phyloP scores from a whole-genome alignment of 2,329 filamentous ascomycete species.

The Aureobasidium uvarum region DNA sequence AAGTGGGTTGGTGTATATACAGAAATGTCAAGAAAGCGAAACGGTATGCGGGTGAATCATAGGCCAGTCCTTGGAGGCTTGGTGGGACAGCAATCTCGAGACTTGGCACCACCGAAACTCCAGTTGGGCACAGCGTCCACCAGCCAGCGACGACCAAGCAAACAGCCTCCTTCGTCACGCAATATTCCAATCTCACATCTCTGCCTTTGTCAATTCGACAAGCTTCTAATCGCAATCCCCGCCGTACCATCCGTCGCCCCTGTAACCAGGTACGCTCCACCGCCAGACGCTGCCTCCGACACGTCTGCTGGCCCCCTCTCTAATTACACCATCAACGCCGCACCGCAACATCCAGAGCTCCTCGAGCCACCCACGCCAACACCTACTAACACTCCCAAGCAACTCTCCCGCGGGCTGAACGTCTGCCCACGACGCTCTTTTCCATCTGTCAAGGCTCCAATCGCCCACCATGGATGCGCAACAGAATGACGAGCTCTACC shows the following conservation, averaged over 20 bases:
- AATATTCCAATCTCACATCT: not conserved
- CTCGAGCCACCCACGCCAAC: not conserved
- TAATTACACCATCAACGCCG: conserved; percentile 26
- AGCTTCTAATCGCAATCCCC: not conserved
- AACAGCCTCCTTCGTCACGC: conserved; percentile 18
- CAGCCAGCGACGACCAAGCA: conserved; percentile 1
- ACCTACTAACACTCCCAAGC: conserved; percentile 1
- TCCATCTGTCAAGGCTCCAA: not conserved
- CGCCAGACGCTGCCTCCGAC: conserved; percentile 8
- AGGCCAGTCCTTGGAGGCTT: not conserved
- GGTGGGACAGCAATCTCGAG: conserved; percentile 1
- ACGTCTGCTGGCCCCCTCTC: conserved; percentile 21
- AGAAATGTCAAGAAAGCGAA: not conserved
- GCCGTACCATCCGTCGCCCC: not conserved
- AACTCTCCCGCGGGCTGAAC: conserved; percentile 8
- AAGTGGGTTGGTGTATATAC: not conserved
- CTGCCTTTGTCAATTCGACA: conserved; percentile 9
- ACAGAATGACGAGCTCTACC: conserved; percentile 97
- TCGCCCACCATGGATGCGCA: conserved; percentile 74
- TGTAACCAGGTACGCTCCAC: conserved; percentile 20
- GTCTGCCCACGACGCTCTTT: conserved; percentile 28
- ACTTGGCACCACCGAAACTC: conserved; percentile 9
- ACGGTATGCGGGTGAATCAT: conserved; percentile 20
- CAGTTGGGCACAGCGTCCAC: not conserved
- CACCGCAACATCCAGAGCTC: conserved; percentile 23